Evolutionary conservation across 73 alveolate species (phyloP).

Genomic region (Tetrahymena malaccensis): DNA sequence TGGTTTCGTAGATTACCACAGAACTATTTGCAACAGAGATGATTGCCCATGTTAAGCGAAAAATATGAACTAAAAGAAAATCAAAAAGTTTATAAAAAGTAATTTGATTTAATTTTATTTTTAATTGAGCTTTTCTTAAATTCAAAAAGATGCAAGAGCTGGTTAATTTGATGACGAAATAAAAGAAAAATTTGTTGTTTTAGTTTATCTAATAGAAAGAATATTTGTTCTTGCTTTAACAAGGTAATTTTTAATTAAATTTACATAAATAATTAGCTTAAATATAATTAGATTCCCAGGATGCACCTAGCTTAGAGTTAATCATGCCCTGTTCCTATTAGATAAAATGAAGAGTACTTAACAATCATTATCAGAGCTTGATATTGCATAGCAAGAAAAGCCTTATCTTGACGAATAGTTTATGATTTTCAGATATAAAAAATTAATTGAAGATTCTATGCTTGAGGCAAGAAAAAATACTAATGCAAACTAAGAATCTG

Average conservation of each 20-base stretch:
- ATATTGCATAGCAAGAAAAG: conserved; percentile 23
- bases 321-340: conserved; percentile 22
- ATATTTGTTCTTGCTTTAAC: conserved; percentile 20
- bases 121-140: not conserved
- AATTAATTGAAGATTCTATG: conserved; percentile 33
- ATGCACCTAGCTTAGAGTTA: conserved; percentile 24
- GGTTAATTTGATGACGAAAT: conserved; percentile 26
- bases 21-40: conserved; percentile 41
- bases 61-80: conserved; percentile 30
- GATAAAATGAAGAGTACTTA: conserved; percentile 31
- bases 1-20: conserved; percentile 42
- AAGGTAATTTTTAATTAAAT: not conserved
- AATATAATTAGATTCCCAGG: conserved; percentile 5
- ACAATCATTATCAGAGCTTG: conserved; percentile 22
- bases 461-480: conserved; percentile 19
- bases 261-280: not conserved
- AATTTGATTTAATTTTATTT: not conserved
- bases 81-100: conserved; percentile 9
- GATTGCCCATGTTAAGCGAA: conserved; percentile 42
- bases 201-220: conserved; percentile 25
- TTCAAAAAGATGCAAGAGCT: not conserved
- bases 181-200: conserved; percentile 30
- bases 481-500: not conserved
- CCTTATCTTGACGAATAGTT: conserved; percentile 32
- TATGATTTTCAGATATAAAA: conserved; percentile 24